phyloP scores from a whole-genome alignment of 1,284 basidiomycete genomes.

The Cutaneotrichosporon cutaneum region DNA sequence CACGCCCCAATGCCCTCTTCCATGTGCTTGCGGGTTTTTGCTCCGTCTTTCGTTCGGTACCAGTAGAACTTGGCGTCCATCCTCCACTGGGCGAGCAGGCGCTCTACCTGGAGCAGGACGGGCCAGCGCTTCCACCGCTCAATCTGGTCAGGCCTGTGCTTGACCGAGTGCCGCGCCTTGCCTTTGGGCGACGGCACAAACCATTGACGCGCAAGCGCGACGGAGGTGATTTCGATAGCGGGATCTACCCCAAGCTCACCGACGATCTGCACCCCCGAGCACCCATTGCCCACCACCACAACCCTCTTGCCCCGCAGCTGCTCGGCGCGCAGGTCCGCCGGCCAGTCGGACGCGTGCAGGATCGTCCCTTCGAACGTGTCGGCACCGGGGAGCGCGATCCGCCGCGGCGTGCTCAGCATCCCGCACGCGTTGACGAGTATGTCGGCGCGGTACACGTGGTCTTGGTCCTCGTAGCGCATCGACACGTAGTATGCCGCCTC shows the following conservation, averaged over 20 bases:
- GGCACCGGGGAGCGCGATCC: slow-evolving; percentile 27
- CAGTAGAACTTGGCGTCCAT: slow-evolving; percentile 21
- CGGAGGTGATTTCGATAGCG: slow-evolving; percentile 15
- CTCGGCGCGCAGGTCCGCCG: slow-evolving; percentile 21
- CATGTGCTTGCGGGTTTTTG: slow-evolving; percentile 7
- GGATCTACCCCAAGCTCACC: slow-evolving; percentile 14
- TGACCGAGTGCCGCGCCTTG: slow-evolving; percentile 13
- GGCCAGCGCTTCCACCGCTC: slow-evolving; percentile 7
- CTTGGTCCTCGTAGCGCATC: slow-evolving; percentile 6
- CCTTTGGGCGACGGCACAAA: slow-evolving; percentile 13
- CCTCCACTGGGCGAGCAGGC: slow-evolving; percentile 1
- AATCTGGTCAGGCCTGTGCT: slow-evolving; percentile 3
- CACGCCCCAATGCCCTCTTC: not conserved
- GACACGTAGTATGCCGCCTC: slow-evolving; percentile 10
- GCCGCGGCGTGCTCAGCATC: slow-evolving; percentile 28
- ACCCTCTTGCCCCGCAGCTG: slow-evolving; percentile 25
- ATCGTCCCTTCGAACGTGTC: slow-evolving; percentile 27
- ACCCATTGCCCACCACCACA: slow-evolving; percentile 23
- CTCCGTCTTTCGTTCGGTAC: slow-evolving; percentile 11
- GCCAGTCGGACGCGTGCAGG: slow-evolving; percentile 30
- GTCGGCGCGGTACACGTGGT: slow-evolving; percentile 14
- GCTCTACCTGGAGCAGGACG: not conserved
- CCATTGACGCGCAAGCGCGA: slow-evolving; percentile 18
- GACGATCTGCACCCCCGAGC: slow-evolving; percentile 21
- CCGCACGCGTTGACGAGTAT: slow-evolving; percentile 34